phyloP scores from a whole-genome alignment of 163 green algal genomes.

The Coccomyxa subellipsoidea region DNA sequence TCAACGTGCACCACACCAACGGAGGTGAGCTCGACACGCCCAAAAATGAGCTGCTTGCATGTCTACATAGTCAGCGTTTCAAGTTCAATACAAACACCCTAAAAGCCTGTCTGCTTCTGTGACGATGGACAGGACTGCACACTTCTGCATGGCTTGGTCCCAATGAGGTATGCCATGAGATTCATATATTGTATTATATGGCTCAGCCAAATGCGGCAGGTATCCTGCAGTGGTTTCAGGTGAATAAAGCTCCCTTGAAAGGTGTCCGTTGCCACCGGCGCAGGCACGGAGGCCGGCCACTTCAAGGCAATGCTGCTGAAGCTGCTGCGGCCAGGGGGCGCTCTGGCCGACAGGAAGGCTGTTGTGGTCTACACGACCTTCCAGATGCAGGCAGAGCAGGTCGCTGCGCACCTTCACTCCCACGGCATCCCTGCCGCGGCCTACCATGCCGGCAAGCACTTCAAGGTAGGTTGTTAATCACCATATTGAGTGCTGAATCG shows the following conservation, averaged over 20 bases:
- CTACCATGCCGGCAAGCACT: conserved; percentile 76
- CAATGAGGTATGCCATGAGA: too few species aligned
- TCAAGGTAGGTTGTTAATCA: conserved; percentile 33
- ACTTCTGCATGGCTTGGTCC: too few species aligned
- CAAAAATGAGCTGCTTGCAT: neutral
- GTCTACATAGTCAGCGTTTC: neutral
- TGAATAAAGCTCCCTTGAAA: too few species aligned
- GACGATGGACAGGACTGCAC: too few species aligned
- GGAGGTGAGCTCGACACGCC: conserved; percentile 24
- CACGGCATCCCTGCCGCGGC: conserved; percentile 43
- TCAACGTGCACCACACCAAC: conserved; percentile 46
- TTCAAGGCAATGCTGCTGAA: conserved; percentile 25
- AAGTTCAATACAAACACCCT: neutral
- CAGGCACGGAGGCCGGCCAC: conserved; percentile 7
- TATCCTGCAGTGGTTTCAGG: too few species aligned
- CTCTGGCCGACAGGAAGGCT: conserved; percentile 1
- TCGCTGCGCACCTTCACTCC: conserved; percentile 55
- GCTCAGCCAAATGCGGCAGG: too few species aligned
- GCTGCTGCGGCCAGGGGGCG: conserved; percentile 25
- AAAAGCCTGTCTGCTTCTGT: too few species aligned
- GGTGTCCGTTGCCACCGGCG: too few species aligned
- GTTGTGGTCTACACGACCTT: conserved; percentile 77
- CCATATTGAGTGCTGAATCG: too few species aligned
- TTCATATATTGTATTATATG: too few species aligned
- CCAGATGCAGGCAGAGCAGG: conserved; percentile 57